A percentile compares a stretch with the other conserved stretches of the same genome.
Evolutionary conservation across 345 rosid genomes (phyloP).

Genomic region (Salix dunnii): DNA sequence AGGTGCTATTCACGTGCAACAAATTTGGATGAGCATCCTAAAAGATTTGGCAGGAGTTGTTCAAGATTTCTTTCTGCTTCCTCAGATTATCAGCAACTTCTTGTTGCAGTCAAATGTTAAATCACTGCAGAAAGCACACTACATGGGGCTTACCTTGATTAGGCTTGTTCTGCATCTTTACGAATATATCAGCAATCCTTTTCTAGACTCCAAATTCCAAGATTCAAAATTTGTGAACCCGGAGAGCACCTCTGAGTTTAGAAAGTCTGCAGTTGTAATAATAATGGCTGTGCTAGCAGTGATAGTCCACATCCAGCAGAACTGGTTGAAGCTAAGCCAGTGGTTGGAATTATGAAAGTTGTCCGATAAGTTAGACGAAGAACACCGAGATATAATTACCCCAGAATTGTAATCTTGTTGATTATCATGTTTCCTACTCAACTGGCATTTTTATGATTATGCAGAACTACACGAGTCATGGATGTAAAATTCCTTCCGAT

Average conservation of each 20-base stretch:
- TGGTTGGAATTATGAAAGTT: neutral
- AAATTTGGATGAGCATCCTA: neutral
- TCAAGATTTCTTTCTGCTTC: conserved; percentile 18
- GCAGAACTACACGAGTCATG: too few relatives aligned
- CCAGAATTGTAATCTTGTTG: too few relatives aligned
- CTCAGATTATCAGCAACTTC: conserved; percentile 17
- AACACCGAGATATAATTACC: too few relatives aligned
- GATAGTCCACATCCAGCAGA: conserved; percentile 1
- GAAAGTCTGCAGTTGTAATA: neutral
- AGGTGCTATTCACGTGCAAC: neutral
- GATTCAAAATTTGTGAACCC: neutral
- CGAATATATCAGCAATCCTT: conserved; percentile 6
- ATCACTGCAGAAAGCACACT: conserved; percentile 10
- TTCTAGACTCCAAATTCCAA: neutral
- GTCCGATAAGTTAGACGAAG: too few relatives aligned
- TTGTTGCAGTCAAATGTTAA: conserved; percentile 3
- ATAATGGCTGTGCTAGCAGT: neutral
- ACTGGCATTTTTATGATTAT: too few relatives aligned
- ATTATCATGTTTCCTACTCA: too few relatives aligned
- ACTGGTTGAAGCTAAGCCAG: neutral
- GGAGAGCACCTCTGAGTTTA: neutral
- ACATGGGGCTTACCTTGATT: conserved; percentile 4
- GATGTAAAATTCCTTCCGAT: too few relatives aligned
- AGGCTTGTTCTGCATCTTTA: conserved; percentile 2
- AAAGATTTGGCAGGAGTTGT: neutral